phyloP scores from a whole-genome alignment of 306 rosid species.

The Medicago truncatula region DNA sequence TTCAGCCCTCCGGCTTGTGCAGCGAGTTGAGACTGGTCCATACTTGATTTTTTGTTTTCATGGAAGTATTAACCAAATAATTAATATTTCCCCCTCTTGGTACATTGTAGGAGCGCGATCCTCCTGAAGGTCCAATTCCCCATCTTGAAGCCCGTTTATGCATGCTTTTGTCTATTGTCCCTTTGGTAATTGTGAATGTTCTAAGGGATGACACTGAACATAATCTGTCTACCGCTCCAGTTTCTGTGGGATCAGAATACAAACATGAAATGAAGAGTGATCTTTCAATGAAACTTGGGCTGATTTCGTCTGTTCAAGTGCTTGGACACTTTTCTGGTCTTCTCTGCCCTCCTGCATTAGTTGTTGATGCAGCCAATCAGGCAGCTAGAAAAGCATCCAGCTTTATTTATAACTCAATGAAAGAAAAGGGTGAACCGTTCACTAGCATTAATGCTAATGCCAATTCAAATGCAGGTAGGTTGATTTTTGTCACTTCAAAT shows the following conservation, averaged over 20 bases:
- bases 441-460: constrained; percentile 51
- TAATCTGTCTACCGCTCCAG: constrained; percentile 43
- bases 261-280: constrained; percentile 46
- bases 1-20: constrained; percentile 91
- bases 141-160: constrained; percentile 79
- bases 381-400: constrained; percentile 70
- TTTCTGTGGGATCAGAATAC: constrained; percentile 43
- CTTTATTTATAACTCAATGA: constrained; percentile 54
- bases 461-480: constrained; percentile 69
- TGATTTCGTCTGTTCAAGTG: constrained; percentile 68
- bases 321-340: constrained; percentile 78
- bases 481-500: constrained; percentile 27
- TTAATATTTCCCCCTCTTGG: constrained; percentile 34
- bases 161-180: constrained; percentile 70
- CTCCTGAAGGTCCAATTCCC: constrained; percentile 82
- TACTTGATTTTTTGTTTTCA: constrained; percentile 35
- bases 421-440: constrained; percentile 53
- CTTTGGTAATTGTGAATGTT: constrained; percentile 68
- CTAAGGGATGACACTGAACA: constrained; percentile 54
- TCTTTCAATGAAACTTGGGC: constrained; percentile 54
- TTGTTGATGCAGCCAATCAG: constrained; percentile 66
- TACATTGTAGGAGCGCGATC: constrained; percentile 76
- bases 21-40: constrained; percentile 71
- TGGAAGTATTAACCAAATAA: constrained; percentile 23
- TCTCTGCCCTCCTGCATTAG: constrained; percentile 72